These are phyloP conservation scores for Pyricularia grisea DNA, from an alignment of 2,329 filamentous ascomycete species.

Conservation along the genomic window DNA sequence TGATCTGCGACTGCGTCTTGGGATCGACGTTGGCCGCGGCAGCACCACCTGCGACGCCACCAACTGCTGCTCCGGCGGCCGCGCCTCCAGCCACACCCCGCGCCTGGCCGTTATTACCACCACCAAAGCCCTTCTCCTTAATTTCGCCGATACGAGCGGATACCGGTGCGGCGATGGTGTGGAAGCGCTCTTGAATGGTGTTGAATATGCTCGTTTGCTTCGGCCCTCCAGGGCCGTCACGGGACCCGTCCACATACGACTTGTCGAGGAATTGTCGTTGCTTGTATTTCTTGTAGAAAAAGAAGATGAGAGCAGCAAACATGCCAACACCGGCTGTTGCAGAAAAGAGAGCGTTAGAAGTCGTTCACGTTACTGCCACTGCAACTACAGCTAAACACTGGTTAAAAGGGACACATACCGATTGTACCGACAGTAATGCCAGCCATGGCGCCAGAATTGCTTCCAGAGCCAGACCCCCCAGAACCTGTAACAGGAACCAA, in stretches of 20 bases:
- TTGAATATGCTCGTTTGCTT: neutral
- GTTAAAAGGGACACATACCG: neutral
- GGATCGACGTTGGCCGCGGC: slow-evolving; percentile 18
- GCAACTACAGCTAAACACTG: neutral
- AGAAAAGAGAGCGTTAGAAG: neutral
- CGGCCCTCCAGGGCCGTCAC: neutral
- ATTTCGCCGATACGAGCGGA: neutral
- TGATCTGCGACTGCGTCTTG: slow-evolving; percentile 18
- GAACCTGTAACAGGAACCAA: neutral
- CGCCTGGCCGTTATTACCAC: neutral
- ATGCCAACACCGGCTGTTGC: neutral
- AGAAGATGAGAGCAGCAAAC: neutral
- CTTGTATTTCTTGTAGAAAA: slow-evolving; percentile 2
- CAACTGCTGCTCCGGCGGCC: neutral
- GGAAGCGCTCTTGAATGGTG: slow-evolving; percentile 1
- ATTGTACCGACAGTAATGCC: slow-evolving; percentile 2
- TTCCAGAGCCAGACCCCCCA: neutral
- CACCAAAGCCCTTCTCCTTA: neutral
- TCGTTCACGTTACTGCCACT: neutral
- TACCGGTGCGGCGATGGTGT: neutral
- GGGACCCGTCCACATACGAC: neutral
- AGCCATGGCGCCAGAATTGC: neutral
- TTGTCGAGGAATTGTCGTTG: neutral
- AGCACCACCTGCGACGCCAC: neutral
- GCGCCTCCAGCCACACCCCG: neutral